Evolutionary conservation across 2,329 filamentous ascomycete species (phyloP), one percentile per base, ranked within the genome.

Genomic region (Hypoxylon sp.): DNA sequence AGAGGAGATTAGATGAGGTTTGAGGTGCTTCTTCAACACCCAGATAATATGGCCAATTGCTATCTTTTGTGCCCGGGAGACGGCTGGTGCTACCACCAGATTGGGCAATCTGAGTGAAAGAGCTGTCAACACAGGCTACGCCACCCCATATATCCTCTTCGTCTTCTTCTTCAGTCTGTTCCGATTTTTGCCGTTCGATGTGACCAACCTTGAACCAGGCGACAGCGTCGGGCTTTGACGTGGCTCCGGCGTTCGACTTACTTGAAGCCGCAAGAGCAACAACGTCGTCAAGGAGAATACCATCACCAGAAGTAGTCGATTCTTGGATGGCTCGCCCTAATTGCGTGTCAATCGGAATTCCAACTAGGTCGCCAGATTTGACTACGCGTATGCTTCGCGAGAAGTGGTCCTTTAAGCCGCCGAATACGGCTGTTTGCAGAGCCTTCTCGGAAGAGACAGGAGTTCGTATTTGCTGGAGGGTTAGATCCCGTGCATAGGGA

Each of bases 161-260:
- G 1, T 87, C 82, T 12, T 87, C 86, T 32, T 88, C 86, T n/a
- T 85, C 83, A 6, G 71, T 67, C 73, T 74, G 83, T 71, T 81
- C 89, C 71, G 74, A 78, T 71, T 81, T 88, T 74, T 81, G 81
- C 4, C 84, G 80, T 58, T 83, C 83, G 54, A 96, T 89, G 63
- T 93, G 91, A 38, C 91, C 91, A 40, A 99, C 91, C 69, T 90
- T 92, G 82, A 97, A 98, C 96, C 96, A 99, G 6, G 93, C 94
- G 18, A 97, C 91, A 28, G 83, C 86, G 77, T 85, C 87, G 70
- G 80, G 81, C 55, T 76, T 71, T 69, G 80, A 60, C 68, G 76
- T 38, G 61, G 69, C 61, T 18, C 73, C 68, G 54, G 65, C 66
- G 28, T 67, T 80, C 72, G 45, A 76, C 70, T 70, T 83, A 72